Evolutionary conservation across 2,329 filamentous ascomycete genomes (phyloP), one percentile per base, ranked within the genome.

Genomic region (Pyrenochaeta sp.): DNA sequence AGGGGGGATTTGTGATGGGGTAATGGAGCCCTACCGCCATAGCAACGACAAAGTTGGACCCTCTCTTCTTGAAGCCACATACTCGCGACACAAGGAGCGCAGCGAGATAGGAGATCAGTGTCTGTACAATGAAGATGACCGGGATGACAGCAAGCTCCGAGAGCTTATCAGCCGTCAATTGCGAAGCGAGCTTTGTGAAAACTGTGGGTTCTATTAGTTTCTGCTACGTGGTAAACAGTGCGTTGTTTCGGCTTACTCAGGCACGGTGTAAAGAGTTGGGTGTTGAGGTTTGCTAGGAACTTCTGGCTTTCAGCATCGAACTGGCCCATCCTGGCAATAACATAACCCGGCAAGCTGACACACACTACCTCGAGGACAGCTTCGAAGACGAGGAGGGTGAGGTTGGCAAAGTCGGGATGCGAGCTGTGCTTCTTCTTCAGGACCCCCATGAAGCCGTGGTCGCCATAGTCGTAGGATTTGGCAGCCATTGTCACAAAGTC

Each of bases 291-390:
- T 40, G 94, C 93, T 36, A 96, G 80, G 67, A 99, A 95, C 73
- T 96, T 97, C 72, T 99, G 94, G 70, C 92, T 89, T 37, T 96
- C 91, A 53, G 90, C 90, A 73, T 96, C 90, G 73, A 99, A 97
- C 75, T 96, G 89, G 68, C 94, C 94, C 61, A 90, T 81, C 26
- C 88, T 81, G 9, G 94, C 94, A 40, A 96, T 85, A 53, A 99
- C 87, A 74, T 96, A 99, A 19, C 94, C 94, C 0, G 94, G 94
- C 58, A 96, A 74, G 71, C 89, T 93, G 69, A 99, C 92, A 68
- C 92, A 97, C 35, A 99, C 88, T 17, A 97, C 93, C 68, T 96
- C 91, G 64, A 96, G 79, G 19, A 96, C 92, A 8, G 94, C 94
- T 74, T 96, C 92, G 64, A 96, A 96, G 58, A 97, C 92, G 46